Conservation (phyloP, 2,329 filamentous ascomycete species). For the Sclerotinia nivalis region DNA sequence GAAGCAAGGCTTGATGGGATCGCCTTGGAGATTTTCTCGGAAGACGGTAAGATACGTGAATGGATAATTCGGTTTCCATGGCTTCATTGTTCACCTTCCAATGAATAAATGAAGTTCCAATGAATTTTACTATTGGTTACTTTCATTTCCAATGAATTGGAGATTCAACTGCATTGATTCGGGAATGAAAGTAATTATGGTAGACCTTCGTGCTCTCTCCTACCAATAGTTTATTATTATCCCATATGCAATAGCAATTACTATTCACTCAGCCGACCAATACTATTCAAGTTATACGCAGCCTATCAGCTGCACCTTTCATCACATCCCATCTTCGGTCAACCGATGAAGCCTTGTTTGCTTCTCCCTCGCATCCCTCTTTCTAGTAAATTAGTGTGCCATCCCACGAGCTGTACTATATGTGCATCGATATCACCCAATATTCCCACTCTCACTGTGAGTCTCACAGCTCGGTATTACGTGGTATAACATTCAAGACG, state of each 20-base stretch:
- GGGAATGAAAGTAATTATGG: conserved; percentile 7
- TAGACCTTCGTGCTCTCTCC: neutral
- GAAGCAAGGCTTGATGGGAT: conserved; percentile 12
- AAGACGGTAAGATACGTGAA: conserved; percentile 21
- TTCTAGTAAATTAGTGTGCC: neutral
- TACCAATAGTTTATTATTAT: conserved; percentile 19
- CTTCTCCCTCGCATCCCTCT: neutral
- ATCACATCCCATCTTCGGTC: neutral
- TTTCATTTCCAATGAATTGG: neutral
- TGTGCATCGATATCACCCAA: conserved; percentile 4
- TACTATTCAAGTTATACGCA: conserved; percentile 3
- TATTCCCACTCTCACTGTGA: neutral
- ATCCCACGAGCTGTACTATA: conserved; percentile 1
- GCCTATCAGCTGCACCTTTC: conserved; percentile 18
- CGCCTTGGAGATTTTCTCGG: conserved; percentile 6
- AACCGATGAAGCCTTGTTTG: neutral
- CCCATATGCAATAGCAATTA: conserved; percentile 12
- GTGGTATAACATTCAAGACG: conserved; percentile 11
- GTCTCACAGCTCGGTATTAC: conserved; percentile 16
- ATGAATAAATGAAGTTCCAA: conserved; percentile 18
- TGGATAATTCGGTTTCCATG: conserved; percentile 10
- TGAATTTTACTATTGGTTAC: conserved; percentile 12
- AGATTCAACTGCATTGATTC: conserved; percentile 13
- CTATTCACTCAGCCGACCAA: neutral
- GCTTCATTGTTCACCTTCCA: neutral